These are phyloP conservation scores for Xylaria grammica DNA, from an alignment of 495 filamentous ascomycete species.

Conservation along the genomic window DNA sequence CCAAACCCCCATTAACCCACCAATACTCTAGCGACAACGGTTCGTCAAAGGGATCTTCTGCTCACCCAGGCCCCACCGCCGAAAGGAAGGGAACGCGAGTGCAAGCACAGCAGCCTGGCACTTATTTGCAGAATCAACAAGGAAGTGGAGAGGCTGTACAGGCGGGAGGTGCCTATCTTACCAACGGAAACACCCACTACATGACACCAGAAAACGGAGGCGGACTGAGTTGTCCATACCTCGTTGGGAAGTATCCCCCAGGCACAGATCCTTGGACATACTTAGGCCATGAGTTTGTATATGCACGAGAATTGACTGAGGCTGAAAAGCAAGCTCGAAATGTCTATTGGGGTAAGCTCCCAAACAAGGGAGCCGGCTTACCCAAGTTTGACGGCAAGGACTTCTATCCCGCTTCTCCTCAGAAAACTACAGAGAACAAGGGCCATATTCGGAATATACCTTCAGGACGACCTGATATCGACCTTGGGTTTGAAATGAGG, in stretches of 20 bases:
- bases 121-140: conserved; percentile 4
- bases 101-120: not conserved
- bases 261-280: conserved; percentile 42
- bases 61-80: not conserved
- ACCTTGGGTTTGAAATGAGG: conserved; percentile 27
- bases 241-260: conserved; percentile 48
- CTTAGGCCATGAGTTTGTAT: conserved; percentile 47
- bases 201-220: conserved; percentile 2
- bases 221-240: conserved; percentile 41
- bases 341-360: conserved; percentile 57
- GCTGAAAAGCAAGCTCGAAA: conserved; percentile 55
- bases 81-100: not conserved
- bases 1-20: conserved; percentile 26
- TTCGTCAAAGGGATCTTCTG: conserved; percentile 11
- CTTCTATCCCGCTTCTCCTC: conserved; percentile 59
- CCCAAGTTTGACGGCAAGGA: conserved; percentile 63
- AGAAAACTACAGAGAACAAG: conserved; percentile 36
- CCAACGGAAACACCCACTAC: conserved; percentile 1
- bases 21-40: conserved; percentile 14
- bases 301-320: conserved; percentile 51
- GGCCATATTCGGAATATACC: conserved; percentile 14
- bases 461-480: conserved; percentile 14
- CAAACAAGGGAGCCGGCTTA: conserved; percentile 47
- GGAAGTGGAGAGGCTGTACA: conserved; percentile 7
- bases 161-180: not conserved